A percentile compares a stretch with the other conserved stretches of the same genome.
These are phyloP conservation scores for Sisymbrium irio DNA, from an alignment of 345 rosid genomes.

Conservation along the genomic window DNA sequence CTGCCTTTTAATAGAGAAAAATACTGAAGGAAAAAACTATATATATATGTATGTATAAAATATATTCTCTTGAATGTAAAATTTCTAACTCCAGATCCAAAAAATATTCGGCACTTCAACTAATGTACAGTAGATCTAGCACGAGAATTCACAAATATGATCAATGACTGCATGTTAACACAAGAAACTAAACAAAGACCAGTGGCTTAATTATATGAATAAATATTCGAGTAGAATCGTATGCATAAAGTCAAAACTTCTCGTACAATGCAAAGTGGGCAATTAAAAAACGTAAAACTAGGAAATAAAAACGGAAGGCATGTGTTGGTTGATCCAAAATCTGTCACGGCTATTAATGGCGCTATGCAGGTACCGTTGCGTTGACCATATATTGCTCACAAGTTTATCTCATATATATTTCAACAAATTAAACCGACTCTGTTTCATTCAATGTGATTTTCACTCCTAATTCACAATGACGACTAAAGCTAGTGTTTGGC, in stretches of 20 bases:
- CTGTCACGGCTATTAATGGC: background rate
- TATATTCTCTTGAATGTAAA: no score
- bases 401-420: background rate
- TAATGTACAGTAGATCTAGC: background rate
- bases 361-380: background rate
- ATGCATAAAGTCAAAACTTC: background rate
- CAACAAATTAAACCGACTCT: background rate
- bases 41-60: no score
- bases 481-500: background rate
- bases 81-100: no score
- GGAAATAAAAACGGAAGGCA: conserved; percentile 8
- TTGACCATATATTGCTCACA: background rate
- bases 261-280: background rate
- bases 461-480: background rate
- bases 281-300: conserved; percentile 1
- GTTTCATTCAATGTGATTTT: background rate
- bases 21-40: no score
- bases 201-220: background rate
- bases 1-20: no score
- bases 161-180: background rate
- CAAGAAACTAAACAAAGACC: background rate
- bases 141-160: background rate
- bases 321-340: conserved; percentile 17
- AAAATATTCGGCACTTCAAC: background rate
- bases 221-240: background rate